Percentiles rank a stretch among this genome's conserved stretches.
Conservation (phyloP, 2,329 filamentous ascomycete genomes). For the Calonectria henricotiae region DNA sequence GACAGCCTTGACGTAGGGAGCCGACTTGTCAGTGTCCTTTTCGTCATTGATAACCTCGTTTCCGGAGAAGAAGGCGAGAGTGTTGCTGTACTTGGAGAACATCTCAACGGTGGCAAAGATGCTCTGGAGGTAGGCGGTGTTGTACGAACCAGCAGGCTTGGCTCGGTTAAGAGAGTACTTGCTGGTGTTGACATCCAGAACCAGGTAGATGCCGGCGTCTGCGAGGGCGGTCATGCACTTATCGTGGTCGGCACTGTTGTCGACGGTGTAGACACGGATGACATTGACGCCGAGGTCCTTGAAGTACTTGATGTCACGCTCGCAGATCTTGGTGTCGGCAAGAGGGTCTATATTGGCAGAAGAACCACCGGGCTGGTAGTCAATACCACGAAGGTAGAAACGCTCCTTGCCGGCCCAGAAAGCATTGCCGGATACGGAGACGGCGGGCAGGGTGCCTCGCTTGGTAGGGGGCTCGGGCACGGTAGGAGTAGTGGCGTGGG, state of each 20-base stretch:
- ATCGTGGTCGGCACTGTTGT: slow-evolving; percentile 87
- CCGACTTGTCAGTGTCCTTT: slow-evolving; percentile 74
- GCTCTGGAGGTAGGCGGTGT: slow-evolving; percentile 85
- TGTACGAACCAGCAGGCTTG: slow-evolving; percentile 86
- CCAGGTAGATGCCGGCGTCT: slow-evolving; percentile 91
- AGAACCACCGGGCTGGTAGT: slow-evolving; percentile 76
- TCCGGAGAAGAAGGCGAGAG: slow-evolving; percentile 87
- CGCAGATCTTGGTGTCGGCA: slow-evolving; percentile 79
- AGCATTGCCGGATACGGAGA: slow-evolving; percentile 73
- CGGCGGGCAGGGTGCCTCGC: slow-evolving; percentile 66
- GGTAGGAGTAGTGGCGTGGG: slow-evolving; percentile 64
- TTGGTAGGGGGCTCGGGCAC: slow-evolving; percentile 68
- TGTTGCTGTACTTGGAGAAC: slow-evolving; percentile 89
- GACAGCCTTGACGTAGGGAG: slow-evolving; percentile 84
- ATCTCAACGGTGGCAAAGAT: slow-evolving; percentile 91
- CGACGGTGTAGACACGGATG: slow-evolving; percentile 92
- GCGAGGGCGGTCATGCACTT: slow-evolving; percentile 87
- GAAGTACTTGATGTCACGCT: slow-evolving; percentile 87
- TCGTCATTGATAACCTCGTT: slow-evolving; percentile 85
- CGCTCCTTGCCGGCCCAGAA: slow-evolving; percentile 70
- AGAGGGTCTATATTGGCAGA: slow-evolving; percentile 80
- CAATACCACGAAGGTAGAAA: slow-evolving; percentile 75
- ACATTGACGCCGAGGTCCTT: slow-evolving; percentile 91
- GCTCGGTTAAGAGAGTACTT: slow-evolving; percentile 89
- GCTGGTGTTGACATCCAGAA: slow-evolving; percentile 92